phyloP scores from a whole-genome alignment of 805 yeast species.

The Sugiyamaella lignohabitans region DNA sequence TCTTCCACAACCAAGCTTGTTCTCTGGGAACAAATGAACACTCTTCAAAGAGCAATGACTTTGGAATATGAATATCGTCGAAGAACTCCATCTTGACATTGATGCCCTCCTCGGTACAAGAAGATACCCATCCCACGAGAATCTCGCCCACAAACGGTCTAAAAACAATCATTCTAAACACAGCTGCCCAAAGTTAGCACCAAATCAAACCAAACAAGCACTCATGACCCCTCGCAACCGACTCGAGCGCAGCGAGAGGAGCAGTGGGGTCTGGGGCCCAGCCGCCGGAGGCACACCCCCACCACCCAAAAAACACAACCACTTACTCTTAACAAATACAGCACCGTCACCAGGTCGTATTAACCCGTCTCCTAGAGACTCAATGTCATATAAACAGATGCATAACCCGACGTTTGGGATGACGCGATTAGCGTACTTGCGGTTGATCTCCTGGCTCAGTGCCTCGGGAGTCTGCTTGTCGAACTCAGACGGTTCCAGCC shows the following conservation, averaged over 20 bases:
- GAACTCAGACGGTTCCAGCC: constrained; percentile 83
- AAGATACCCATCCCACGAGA: constrained; percentile 85
- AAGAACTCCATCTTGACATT: constrained; percentile 79
- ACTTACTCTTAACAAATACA: constrained; percentile 49
- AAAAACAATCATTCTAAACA: constrained; percentile 72
- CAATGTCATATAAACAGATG: constrained; percentile 75
- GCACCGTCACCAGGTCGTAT: constrained; percentile 95
- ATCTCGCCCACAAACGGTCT: constrained; percentile 94
- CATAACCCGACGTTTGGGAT: constrained; percentile 81
- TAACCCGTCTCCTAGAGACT: constrained; percentile 79
- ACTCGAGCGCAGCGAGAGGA: too few relatives aligned
- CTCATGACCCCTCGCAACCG: too few relatives aligned
- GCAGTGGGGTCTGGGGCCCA: too few relatives aligned
- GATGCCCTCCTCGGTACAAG: constrained; percentile 82
- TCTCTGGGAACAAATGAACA: constrained; percentile 59
- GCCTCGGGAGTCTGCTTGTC: constrained; percentile 65
- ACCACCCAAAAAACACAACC: constrained; percentile 7
- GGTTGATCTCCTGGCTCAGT: constrained; percentile 70
- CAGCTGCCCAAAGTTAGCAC: constrained; percentile 27
- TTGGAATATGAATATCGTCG: constrained; percentile 87
- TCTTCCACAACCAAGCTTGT: constrained; percentile 93
- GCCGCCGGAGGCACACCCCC: too few relatives aligned
- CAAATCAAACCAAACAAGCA: not conserved
- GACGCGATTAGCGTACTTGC: constrained; percentile 79
- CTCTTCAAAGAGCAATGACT: constrained; percentile 70